Conservation (phyloP, 2,329 filamentous ascomycete species). For the Xylariaceae sp. region DNA sequence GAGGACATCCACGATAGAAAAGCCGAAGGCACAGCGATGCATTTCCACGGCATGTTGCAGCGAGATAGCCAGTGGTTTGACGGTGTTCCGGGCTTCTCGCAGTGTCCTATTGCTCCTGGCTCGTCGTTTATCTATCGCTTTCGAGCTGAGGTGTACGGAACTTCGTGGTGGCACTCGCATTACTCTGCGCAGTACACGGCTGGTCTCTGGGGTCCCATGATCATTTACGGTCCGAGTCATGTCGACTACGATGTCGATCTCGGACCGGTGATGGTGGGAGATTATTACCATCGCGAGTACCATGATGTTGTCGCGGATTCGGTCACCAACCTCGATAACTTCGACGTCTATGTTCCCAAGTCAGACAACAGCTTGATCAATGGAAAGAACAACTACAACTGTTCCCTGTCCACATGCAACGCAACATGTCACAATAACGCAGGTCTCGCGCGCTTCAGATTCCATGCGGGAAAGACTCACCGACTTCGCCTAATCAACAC, state of each 20-base stretch:
- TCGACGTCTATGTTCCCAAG: constrained; percentile 18
- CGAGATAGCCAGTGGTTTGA: constrained; percentile 62
- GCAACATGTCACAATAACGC: constrained; percentile 6
- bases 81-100: constrained; percentile 55
- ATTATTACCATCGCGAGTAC: constrained; percentile 10
- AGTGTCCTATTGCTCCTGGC: constrained; percentile 56
- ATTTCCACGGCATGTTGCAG: constrained; percentile 65
- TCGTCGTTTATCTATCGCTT: constrained; percentile 58
- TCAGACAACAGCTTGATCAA: constrained; percentile 29
- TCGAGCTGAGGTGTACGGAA: constrained; percentile 41
- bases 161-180: constrained; percentile 18
- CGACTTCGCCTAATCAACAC: constrained; percentile 33
- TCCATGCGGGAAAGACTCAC: constrained; percentile 36
- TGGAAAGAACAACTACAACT: constrained; percentile 11
- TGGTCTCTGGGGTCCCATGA: constrained; percentile 35
- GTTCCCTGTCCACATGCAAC: constrained; percentile 4
- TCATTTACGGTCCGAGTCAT: constrained; percentile 16
- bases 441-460: constrained; percentile 24
- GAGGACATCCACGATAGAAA: constrained; percentile 45
- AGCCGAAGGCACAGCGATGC: constrained; percentile 51
- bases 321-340: constrained; percentile 16
- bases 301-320: constrained; percentile 11
- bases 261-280: constrained; percentile 15
- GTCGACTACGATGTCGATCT: constrained; percentile 20
- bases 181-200: constrained; percentile 1